A percentile compares a stretch with the other conserved stretches of the same genome.
Conservation (phyloP, 1,284 basidiomycete species). For the Tilletia caries region DNA sequence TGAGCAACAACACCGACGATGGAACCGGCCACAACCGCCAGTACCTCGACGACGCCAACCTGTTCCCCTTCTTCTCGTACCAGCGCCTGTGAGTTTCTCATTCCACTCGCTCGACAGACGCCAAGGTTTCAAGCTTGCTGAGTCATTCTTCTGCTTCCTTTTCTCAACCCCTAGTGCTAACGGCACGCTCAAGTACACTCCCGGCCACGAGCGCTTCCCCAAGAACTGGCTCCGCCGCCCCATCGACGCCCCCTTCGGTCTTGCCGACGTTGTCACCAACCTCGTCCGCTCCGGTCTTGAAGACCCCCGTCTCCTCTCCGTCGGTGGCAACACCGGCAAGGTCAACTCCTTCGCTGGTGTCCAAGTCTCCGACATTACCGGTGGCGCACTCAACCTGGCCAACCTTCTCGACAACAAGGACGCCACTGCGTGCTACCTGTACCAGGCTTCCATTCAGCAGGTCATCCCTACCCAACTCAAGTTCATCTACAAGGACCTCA, state of each 20-base stretch:
- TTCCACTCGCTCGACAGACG: conserved; percentile 30
- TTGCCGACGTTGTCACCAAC: conserved; percentile 36
- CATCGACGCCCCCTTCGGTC: conserved; percentile 31
- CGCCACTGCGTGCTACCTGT: conserved; percentile 33
- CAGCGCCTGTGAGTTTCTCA: conserved; percentile 34
- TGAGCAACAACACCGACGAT: conserved; percentile 37
- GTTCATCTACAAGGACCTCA: conserved; percentile 29
- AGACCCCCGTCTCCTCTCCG: conserved; percentile 28
- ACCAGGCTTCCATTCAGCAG: conserved; percentile 21
- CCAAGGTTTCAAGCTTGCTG: conserved; percentile 22
- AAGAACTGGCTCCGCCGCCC: too few species aligned
- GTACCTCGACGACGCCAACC: conserved; percentile 42
- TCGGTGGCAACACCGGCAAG: conserved; percentile 37
- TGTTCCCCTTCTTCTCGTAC: too few species aligned
- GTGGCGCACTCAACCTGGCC: conserved; percentile 26
- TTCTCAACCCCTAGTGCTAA: conserved; percentile 40
- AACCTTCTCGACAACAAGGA: conserved; percentile 26
- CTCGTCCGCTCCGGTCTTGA: conserved; percentile 29
- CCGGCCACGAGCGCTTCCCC: too few species aligned
- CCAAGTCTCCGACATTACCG: conserved; percentile 32
- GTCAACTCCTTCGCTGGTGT: conserved; percentile 39
- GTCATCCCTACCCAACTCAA: conserved; percentile 32
- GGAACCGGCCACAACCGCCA: conserved; percentile 33
- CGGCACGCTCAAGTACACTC: conserved; percentile 22
- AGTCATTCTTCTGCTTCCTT: too few species aligned